A percentile compares a stretch with the other conserved stretches of the same genome.
phyloP scores from a whole-genome alignment of 73 alveolate genomes.

The Blepharisma stoltei region DNA sequence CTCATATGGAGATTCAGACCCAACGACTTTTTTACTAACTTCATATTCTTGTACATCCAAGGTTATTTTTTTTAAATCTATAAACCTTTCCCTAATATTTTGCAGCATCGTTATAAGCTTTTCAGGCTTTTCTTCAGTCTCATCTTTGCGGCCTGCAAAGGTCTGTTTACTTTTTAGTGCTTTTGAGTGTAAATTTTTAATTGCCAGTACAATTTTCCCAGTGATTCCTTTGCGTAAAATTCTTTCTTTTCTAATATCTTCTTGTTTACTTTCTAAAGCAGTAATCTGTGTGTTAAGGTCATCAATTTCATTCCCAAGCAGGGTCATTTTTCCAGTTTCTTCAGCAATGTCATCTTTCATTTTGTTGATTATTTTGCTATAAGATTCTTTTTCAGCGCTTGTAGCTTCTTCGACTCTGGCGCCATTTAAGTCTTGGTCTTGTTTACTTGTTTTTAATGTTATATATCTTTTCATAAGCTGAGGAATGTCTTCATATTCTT shows the following conservation, averaged over 20 bases:
- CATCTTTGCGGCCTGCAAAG: no score
- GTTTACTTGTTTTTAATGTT: constrained; percentile 15
- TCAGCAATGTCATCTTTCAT: constrained; percentile 4
- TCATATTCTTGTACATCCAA: not conserved
- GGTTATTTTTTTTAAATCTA: not conserved
- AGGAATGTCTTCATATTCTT: constrained; percentile 27
- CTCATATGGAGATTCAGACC: no score
- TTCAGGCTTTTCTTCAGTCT: constrained; percentile 5
- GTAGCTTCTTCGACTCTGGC: constrained; percentile 21
- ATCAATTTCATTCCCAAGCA: constrained; percentile 8
- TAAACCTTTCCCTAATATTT: constrained; percentile 7
- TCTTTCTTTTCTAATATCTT: not conserved
- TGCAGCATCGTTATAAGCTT: not conserved
- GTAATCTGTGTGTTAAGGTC: constrained; percentile 10
- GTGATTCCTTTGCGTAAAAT: constrained; percentile 12
- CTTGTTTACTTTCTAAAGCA: not conserved
- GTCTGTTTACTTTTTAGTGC: not conserved
- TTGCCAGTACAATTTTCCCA: constrained; percentile 9
- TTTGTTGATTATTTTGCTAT: not conserved
- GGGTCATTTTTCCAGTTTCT: not conserved
- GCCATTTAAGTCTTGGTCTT: not conserved
- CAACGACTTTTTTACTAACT: not conserved
- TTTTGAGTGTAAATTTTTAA: constrained; percentile 6
- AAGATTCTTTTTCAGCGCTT: not conserved
- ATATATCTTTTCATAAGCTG: constrained; percentile 18